Evolutionary conservation across 805 yeast genomes (phyloP), one percentile per base, ranked within the genome.

Genomic region (Zygotorulaspora chibaensis): DNA sequence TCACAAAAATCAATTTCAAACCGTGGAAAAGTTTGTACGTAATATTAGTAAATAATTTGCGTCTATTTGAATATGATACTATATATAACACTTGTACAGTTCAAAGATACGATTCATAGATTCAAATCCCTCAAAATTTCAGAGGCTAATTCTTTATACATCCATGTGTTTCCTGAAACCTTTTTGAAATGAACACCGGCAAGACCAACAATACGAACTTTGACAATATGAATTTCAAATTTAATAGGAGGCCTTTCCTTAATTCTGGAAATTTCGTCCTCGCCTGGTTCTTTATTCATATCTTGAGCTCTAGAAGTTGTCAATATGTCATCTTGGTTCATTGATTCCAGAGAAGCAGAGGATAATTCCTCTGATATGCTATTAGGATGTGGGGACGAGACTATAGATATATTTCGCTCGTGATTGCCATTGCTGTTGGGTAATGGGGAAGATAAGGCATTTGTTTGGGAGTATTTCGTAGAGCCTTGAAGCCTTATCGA

Each of bases 141-240:
- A 44, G 91, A 82, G 1, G 97, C 97, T 60, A 90, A 72, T 8
- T 89, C 83, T 71, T 91, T 90, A 69, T 90, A 90, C 69, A 84
- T 79, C 97, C 97, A 90, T 1, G 96, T 87, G 63, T 91, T 89
- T 59, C 98, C 98, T 47, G 86, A 76, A 26, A 90, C 76, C 63
- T 90, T 90, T 74, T 91, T 91, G 72, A 90, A 89, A 65, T 91
- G 97, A 39, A 90, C 90, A 66, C 98, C 98, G 54, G 85, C 89
- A 48, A 91, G 72, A 3, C 95, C 88, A 44, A 90, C 85, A 54
- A 90, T 75, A 38, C 96, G 96, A 39, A 90, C 95, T 63, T 89
- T 89, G 34, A 90, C 97, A 52, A 90, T 81, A 63, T 86, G 89
- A 51, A 91, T 86, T 62, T 91, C 97, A 66, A 90, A 90, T 59